Evolutionary conservation across 768 basidiomycete species (phyloP).

Genomic region (Fomitopsis pulvina): DNA sequence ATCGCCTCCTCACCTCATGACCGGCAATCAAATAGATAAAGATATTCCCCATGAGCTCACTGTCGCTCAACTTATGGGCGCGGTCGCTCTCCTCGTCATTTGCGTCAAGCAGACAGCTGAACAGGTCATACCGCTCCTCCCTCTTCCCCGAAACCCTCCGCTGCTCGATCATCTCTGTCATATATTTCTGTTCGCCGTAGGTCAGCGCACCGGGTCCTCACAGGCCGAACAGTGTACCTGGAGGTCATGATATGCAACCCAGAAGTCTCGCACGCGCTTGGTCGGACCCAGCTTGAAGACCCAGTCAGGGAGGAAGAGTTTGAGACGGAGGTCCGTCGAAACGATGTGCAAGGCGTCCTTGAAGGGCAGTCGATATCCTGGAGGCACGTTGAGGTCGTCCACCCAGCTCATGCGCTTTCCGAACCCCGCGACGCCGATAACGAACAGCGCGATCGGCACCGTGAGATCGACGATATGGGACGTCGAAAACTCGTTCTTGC

Average conservation of each 20-base stretch:
- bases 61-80: constrained; percentile 31
- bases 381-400: constrained; percentile 33
- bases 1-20: constrained; percentile 38
- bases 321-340: constrained; percentile 20
- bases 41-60: constrained; percentile 36
- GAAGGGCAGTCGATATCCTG: constrained; percentile 34
- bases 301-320: constrained; percentile 22
- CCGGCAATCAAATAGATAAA: constrained; percentile 48
- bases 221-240: constrained; percentile 11
- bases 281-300: constrained; percentile 17
- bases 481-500: constrained; percentile 31
- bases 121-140: constrained; percentile 41
- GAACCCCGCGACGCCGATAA: constrained; percentile 53
- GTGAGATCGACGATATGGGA: constrained; percentile 48
- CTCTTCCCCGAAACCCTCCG: constrained; percentile 31
- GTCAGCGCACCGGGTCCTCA: background rate
- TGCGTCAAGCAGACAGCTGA: constrained; percentile 44
- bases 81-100: constrained; percentile 30
- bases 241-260: constrained; percentile 22
- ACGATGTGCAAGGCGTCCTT: constrained; percentile 25
- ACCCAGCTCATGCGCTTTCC: constrained; percentile 45
- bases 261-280: constrained; percentile 15
- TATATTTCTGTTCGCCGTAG: constrained; percentile 29
- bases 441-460: constrained; percentile 46
- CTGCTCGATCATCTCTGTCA: constrained; percentile 47